phyloP scores from a whole-genome alignment of 1,284 basidiomycete genomes.

The Puccinia polysora region DNA sequence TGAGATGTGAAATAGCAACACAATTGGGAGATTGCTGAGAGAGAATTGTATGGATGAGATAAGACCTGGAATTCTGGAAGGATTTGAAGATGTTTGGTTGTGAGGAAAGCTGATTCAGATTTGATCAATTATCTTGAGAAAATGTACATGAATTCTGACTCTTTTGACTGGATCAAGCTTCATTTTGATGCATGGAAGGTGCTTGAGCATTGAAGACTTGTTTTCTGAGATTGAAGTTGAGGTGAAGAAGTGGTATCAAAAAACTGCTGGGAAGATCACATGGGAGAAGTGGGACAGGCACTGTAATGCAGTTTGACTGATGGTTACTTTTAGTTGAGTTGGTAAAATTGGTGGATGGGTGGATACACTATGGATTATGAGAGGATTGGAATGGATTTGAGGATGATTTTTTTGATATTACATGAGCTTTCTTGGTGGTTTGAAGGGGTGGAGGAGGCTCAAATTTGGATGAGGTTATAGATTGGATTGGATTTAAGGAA shows the following conservation, averaged over 20 bases:
- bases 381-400: no score
- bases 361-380: no score
- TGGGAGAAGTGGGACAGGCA: slow-evolving; percentile 68
- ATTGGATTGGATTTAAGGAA: no score
- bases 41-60: slow-evolving; percentile 46
- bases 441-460: no score
- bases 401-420: no score
- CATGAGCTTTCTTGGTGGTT: no score
- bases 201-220: slow-evolving; percentile 80
- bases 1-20: slow-evolving; percentile 19
- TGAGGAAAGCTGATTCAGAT: slow-evolving; percentile 44
- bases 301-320: slow-evolving; percentile 80
- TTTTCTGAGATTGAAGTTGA: slow-evolving; percentile 86
- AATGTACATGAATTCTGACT: slow-evolving; percentile 49
- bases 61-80: slow-evolving; percentile 46
- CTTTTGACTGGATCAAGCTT: slow-evolving; percentile 48
- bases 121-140: slow-evolving; percentile 34
- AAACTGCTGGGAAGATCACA: slow-evolving; percentile 69
- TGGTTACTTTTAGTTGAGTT: no score
- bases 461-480: no score
- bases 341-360: no score
- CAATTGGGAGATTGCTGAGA: slow-evolving; percentile 45
- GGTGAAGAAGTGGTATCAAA: slow-evolving; percentile 91
- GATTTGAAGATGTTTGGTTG: slow-evolving; percentile 53
- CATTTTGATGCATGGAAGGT: slow-evolving; percentile 51